Conservation (phyloP, 495 filamentous ascomycete genomes). For the Sphaerosporella brunnea region DNA sequence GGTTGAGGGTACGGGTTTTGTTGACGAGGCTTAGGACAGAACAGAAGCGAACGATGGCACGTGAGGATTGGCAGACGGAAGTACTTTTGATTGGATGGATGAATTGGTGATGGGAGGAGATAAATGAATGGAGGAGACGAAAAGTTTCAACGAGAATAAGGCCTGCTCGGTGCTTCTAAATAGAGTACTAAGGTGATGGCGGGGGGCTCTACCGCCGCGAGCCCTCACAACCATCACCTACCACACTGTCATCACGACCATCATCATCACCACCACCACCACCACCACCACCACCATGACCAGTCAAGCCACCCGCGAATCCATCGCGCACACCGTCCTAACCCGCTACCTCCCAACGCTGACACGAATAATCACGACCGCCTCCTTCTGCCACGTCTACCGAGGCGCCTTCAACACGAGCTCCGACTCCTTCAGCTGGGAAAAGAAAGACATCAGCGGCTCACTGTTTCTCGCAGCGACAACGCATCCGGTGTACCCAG, state of each 20-base stretch:
- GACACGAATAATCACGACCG: constrained; percentile 15
- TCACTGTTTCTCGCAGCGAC: constrained; percentile 1
- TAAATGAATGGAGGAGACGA: too few relatives aligned
- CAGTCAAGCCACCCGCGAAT: constrained; percentile 8
- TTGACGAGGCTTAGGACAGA: too few relatives aligned
- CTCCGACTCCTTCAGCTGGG: background rate
- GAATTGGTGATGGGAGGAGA: too few relatives aligned
- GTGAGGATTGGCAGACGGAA: too few relatives aligned
- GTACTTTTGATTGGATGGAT: too few relatives aligned
- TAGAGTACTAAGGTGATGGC: too few relatives aligned
- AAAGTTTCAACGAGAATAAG: too few relatives aligned
- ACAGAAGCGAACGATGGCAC: too few relatives aligned
- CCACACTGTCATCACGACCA: background rate
- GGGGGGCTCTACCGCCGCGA: too few relatives aligned
- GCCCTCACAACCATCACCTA: background rate
- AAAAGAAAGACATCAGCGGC: background rate
- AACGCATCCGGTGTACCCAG: background rate
- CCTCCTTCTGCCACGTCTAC: constrained; percentile 23
- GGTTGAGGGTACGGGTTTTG: too few relatives aligned
- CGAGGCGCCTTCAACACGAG: background rate
- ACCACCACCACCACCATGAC: constrained; percentile 7
- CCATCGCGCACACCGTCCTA: constrained; percentile 18
- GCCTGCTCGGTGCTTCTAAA: too few relatives aligned
- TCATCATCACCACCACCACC: background rate
- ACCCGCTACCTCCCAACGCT: constrained; percentile 22